Percentiles rank a stretch among this genome's conserved stretches.
Conservation (phyloP, 2,329 filamentous ascomycete genomes). For the Parasarocladium wereldwijsianum region DNA sequence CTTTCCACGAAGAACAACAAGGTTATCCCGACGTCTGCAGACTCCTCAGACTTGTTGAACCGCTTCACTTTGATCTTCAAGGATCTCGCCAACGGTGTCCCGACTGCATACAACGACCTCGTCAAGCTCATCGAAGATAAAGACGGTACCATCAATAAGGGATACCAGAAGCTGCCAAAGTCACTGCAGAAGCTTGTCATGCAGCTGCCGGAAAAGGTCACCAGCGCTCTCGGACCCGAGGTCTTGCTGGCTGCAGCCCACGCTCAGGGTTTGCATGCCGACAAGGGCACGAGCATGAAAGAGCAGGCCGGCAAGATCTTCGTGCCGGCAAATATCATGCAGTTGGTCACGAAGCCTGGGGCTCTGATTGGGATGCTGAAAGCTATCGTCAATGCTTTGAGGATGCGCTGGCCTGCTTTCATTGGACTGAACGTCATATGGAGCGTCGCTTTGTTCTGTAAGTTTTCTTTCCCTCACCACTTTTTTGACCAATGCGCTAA, state of each 20-base stretch:
- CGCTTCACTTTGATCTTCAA: constrained; percentile 85
- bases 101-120: constrained; percentile 88
- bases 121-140: constrained; percentile 44
- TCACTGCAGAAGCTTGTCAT: constrained; percentile 79
- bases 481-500: constrained; percentile 4
- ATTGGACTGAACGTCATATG: constrained; percentile 85
- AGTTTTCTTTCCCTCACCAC: constrained; percentile 17
- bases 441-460: constrained; percentile 77
- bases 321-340: constrained; percentile 57
- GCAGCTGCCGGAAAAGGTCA: constrained; percentile 69
- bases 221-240: constrained; percentile 62
- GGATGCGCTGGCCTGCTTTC: constrained; percentile 77
- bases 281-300: constrained; percentile 41
- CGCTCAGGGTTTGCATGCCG: constrained; percentile 48
- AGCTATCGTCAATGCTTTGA: constrained; percentile 81
- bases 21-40: constrained; percentile 69
- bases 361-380: constrained; percentile 71
- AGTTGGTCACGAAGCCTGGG: constrained; percentile 75
- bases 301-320: constrained; percentile 52
- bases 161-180: constrained; percentile 54
- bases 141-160: constrained; percentile 42
- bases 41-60: constrained; percentile 67
- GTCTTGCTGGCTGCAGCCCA: constrained; percentile 66
- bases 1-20: constrained; percentile 65
- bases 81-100: constrained; percentile 82